Evolutionary conservation across 2,329 filamentous ascomycete species (phyloP), one percentile per base, ranked within the genome.

Genomic region (Talaromyces sp.): DNA sequence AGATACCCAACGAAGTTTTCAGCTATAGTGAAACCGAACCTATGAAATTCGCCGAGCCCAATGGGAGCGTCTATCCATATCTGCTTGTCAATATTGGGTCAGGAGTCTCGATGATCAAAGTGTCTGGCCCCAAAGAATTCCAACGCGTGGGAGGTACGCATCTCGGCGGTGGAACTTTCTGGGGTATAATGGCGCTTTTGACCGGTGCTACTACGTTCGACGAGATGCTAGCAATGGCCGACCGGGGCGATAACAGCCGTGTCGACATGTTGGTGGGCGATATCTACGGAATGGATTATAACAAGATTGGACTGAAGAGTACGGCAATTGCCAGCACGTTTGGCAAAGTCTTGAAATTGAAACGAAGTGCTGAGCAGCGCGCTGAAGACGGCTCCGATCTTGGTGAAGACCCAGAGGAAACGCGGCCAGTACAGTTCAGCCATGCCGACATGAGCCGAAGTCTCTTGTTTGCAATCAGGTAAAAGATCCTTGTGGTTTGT

Each of bases 261-360:
- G 95, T 99, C 10, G 95, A 99, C 75, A 93, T 99, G 89, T 84
- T 99, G 19, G 95, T 99, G 0, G 95, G 95, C 22, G 95, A 99
- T 77, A 99, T 99, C 61, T 99, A 99, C 78, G 95, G 95, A 65
- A 91, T 91, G 68, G 94, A 96, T 71, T 99, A 99, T 74, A 90
- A 88, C 76, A 97, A 97, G 79, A 98, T 99, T 66, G 95, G 95
- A 0, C 84, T 99, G 58, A 98, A 97, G 81, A 94, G 91, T 78
- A 96, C 90, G 4, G 94, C 95, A 10, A 99, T 99, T 72, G 95
- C 95, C 4, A 96, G 91, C 71, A 96, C 92, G 0, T 98, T 99
- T 75, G 95, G 95, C 65, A 98, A 98, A 75, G 94, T 99, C 10
- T 96, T 98, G 75, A 91, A 91, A 69, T 90, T 94, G 85, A 97